Percentiles rank a stretch among this genome's conserved stretches.
Evolutionary conservation across 75 land plant species (phyloP).

Genomic region (Isoetes taiwanensis): DNA sequence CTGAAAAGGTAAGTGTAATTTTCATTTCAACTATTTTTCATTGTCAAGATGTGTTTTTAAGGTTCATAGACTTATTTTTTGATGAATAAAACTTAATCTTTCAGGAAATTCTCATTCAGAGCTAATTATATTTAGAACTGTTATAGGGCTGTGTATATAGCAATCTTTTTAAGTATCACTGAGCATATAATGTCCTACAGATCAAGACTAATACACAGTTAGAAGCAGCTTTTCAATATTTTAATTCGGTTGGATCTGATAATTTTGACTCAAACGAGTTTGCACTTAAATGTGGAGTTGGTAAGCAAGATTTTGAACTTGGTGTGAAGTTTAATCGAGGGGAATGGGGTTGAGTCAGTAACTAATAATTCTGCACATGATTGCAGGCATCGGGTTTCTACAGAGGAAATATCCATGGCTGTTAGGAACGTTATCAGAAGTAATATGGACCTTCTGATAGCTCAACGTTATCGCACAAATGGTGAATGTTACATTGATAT

Average conservation of each 20-base stretch:
- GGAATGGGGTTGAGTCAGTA: background rate
- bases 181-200: too few species aligned
- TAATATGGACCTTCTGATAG: slow-evolving; percentile 42
- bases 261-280: slow-evolving; percentile 37
- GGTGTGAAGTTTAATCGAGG: background rate
- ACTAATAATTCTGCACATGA: background rate
- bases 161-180: too few species aligned
- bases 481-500: too few species aligned
- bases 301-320: slow-evolving; percentile 37
- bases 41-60: too few species aligned
- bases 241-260: slow-evolving; percentile 43
- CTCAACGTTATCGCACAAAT: slow-evolving; percentile 69
- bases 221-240: slow-evolving; percentile 70
- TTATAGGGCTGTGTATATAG: too few species aligned
- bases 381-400: slow-evolving; percentile 69
- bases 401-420: slow-evolving; percentile 44
- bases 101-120: too few species aligned
- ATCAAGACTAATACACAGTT: slow-evolving; percentile 73
- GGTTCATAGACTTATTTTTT: too few species aligned
- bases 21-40: too few species aligned
- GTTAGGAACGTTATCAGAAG: slow-evolving; percentile 50
- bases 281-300: slow-evolving; percentile 91
- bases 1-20: slow-evolving; percentile 38
- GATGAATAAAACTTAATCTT: too few species aligned
- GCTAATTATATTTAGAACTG: too few species aligned